Evolutionary conservation across 2,329 filamentous ascomycete genomes (phyloP).

Genomic region (Trichoderma guizhouense): DNA sequence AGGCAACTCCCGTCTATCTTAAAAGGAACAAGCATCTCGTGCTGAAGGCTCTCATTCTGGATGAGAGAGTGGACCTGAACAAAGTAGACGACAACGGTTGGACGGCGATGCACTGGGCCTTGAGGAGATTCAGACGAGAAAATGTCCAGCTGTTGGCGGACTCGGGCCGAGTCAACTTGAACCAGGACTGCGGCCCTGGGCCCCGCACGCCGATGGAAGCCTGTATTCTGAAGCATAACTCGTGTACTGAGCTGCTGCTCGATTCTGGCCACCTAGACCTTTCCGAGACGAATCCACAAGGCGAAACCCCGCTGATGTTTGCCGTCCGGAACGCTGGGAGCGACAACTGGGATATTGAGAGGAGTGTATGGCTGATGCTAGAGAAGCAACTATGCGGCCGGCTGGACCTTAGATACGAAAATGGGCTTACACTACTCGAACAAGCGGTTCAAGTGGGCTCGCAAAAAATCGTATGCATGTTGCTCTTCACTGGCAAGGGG

Average conservation of each 20-base stretch:
- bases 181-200: background rate
- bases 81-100: background rate
- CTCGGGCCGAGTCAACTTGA: background rate
- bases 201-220: background rate
- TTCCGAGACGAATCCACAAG: background rate
- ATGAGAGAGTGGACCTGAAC: background rate
- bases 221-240: background rate
- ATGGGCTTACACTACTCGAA: background rate
- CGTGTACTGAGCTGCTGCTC: background rate
- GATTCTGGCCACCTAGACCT: background rate
- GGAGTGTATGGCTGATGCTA: background rate
- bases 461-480: background rate
- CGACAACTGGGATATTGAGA: background rate
- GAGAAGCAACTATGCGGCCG: background rate
- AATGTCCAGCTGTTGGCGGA: background rate
- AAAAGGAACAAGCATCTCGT: background rate
- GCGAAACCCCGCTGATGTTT: background rate
- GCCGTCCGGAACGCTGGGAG: background rate
- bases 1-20: background rate
- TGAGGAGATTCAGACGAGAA: background rate
- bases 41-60: background rate
- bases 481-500: background rate
- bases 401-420: background rate
- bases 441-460: background rate
- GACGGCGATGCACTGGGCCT: background rate